phyloP scores from a whole-genome alignment of 805 yeast species.

The Kluyveromyces siamensis region DNA sequence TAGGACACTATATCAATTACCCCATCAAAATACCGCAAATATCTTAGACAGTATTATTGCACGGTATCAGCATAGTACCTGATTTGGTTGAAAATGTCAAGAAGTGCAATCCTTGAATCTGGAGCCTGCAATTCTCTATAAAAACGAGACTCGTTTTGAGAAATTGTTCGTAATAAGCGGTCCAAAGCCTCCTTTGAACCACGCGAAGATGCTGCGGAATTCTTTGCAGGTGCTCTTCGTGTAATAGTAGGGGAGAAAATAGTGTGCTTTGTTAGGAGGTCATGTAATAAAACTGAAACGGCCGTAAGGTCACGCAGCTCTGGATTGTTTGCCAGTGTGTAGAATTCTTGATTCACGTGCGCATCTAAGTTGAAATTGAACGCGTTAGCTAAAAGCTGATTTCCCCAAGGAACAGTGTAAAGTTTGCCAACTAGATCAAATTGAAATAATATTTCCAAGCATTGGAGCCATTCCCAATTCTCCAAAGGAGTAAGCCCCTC shows the following conservation, averaged over 20 bases:
- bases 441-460: neutral
- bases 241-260: neutral
- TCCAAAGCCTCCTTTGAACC: neutral
- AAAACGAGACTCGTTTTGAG: conserved; percentile 12
- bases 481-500: neutral
- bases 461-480: conserved; percentile 2
- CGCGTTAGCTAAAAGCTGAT: neutral
- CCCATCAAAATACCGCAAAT: no score
- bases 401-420: conserved; percentile 2
- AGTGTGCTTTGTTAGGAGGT: neutral
- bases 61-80: neutral
- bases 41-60: neutral
- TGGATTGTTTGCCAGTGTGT: neutral
- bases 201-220: neutral
- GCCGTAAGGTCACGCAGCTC: neutral
- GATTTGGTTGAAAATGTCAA: conserved; percentile 9
- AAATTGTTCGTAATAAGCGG: neutral
- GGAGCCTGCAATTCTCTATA: conserved; percentile 12
- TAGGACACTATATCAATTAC: no score
- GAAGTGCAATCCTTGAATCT: conserved; percentile 7
- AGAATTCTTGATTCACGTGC: neutral
- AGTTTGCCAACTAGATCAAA: neutral
- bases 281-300: neutral
- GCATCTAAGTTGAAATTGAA: neutral
- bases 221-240: neutral